Evolutionary conservation across 257 asterid genomes (phyloP), one percentile per base, ranked within the genome.

Genomic region (Catharanthus roseus): DNA sequence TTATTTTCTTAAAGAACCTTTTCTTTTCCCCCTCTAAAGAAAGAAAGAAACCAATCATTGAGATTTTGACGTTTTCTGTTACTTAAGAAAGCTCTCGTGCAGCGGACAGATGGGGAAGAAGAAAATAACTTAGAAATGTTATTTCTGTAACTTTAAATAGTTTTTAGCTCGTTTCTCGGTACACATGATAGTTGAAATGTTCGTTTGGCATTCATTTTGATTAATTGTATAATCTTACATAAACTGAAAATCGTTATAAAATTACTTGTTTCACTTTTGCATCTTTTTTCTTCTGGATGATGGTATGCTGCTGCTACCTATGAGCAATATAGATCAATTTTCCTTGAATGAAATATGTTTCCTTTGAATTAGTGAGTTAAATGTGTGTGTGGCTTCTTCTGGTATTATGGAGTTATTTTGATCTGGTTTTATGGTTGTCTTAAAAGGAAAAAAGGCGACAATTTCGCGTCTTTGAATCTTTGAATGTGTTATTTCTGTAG

Each of bases 41-140:
- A 61, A 58, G 15, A 2, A 2, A 47, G 72, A 65, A n/a, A n/a
- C n/a, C n/a, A n/a, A n/a, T n/a, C n/a, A 70, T 29, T 68, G 38
- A n/a, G 60, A 54, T 47, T 45, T 38, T 68, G 69, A 44, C 47
- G 56, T 60, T 68, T 71, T 21, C 44, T 72, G 41, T 49, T 44
- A 33, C 28, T 60, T 34, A 69, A 31, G 21, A 10, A 23, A 72
- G 42, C 13, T n/a, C 71, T 65, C 60, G 1, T 5, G 31, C 54
- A 31, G 10, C 26, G 57, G 65, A 49, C 64, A 39, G 62, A 24
- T 65, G 70, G 62, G 74, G 67, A 45, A n/a, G 3, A 31, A 24
- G 60, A 72, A 31, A 53, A 64, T 23, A 38, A 47, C 64, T 33
- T 13, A 21, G 23, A 21, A 28, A 26, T 38, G 39, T 28, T 70